A percentile compares a stretch with the other conserved stretches of the same genome.
Conservation (phyloP, 306 rosid genomes). For the Pyrus bretschneideri region DNA sequence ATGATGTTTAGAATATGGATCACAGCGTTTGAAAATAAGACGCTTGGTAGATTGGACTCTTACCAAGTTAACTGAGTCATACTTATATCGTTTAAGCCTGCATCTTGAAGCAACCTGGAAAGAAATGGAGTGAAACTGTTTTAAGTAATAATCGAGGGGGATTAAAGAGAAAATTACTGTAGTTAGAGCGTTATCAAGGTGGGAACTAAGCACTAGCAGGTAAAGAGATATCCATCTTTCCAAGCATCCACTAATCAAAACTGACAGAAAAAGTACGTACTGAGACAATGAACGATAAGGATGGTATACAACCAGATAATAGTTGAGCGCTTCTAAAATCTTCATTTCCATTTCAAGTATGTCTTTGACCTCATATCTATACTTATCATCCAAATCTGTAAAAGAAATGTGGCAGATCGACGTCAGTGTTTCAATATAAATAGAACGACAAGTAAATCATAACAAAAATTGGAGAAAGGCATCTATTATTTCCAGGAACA, state of each 20-base stretch:
- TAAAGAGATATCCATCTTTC: not conserved
- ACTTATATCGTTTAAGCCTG: conserved; percentile 60
- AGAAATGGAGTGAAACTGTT: not conserved
- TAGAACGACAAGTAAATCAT: conserved; percentile 13
- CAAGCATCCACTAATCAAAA: not conserved
- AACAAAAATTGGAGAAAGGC: not conserved
- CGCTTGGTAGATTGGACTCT: conserved; percentile 7
- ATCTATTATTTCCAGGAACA: conserved; percentile 2
- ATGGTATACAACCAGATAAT: conserved; percentile 87
- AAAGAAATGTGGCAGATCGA: conserved; percentile 6
- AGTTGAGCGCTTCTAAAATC: conserved; percentile 87
- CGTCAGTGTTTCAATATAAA: conserved; percentile 18
- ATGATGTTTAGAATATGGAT: not conserved
- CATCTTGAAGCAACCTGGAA: conserved; percentile 85
- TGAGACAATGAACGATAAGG: conserved; percentile 85
- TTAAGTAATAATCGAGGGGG: not conserved
- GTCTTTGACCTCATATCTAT: conserved; percentile 81
- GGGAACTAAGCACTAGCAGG: not conserved
- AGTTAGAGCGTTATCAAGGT: not conserved
- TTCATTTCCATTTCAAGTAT: conserved; percentile 99
- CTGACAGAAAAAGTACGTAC: conserved; percentile 36
- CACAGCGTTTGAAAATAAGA: not conserved
- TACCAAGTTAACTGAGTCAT: conserved; percentile 89
- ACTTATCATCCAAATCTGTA: conserved; percentile 78
- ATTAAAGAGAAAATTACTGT: not conserved